Conservation (phyloP, 2,329 filamentous ascomycete species). For the Byssothecium circinans region DNA sequence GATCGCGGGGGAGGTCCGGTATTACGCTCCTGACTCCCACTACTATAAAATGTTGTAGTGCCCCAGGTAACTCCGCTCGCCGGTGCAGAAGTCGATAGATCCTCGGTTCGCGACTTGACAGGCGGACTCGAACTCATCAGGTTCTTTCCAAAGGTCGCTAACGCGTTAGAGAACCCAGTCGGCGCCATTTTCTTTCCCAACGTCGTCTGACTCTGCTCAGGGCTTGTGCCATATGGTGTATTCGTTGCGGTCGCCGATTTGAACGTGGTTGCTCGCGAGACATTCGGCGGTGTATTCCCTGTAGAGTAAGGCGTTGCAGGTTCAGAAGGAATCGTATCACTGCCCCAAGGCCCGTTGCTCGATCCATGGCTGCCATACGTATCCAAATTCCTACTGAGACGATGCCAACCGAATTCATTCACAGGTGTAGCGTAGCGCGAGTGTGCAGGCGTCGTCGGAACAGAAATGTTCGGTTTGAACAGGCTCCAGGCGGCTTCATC, state of each 20-base stretch:
- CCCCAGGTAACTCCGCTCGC: slow-evolving; percentile 52
- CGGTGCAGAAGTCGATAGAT: slow-evolving; percentile 47
- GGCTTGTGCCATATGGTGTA: slow-evolving; percentile 46
- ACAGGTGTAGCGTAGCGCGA: slow-evolving; percentile 35
- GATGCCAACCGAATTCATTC: slow-evolving; percentile 36
- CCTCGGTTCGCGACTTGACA: slow-evolving; percentile 38
- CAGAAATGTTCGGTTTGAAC: slow-evolving; percentile 42
- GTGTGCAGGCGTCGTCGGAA: slow-evolving; percentile 35
- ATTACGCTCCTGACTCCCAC: slow-evolving; percentile 33
- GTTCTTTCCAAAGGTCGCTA: slow-evolving; percentile 44
- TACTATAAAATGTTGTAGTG: slow-evolving; percentile 45
- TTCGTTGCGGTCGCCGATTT: slow-evolving; percentile 43
- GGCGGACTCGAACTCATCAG: slow-evolving; percentile 46
- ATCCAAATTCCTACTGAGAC: slow-evolving; percentile 32
- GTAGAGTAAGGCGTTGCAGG: slow-evolving; percentile 56
- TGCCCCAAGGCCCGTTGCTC: slow-evolving; percentile 54
- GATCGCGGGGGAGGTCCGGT: slow-evolving; percentile 27
- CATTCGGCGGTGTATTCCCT: slow-evolving; percentile 54
- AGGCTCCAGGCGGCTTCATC: slow-evolving; percentile 48
- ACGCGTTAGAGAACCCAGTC: slow-evolving; percentile 44
- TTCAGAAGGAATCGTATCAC: slow-evolving; percentile 44
- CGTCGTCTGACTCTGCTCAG: slow-evolving; percentile 40
- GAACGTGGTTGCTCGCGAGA: slow-evolving; percentile 44
- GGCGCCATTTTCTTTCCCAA: slow-evolving; percentile 37
- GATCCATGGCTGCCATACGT: slow-evolving; percentile 54